phyloP scores from a whole-genome alignment of 1,139 yeast genomes.

The Pichia sp. region DNA sequence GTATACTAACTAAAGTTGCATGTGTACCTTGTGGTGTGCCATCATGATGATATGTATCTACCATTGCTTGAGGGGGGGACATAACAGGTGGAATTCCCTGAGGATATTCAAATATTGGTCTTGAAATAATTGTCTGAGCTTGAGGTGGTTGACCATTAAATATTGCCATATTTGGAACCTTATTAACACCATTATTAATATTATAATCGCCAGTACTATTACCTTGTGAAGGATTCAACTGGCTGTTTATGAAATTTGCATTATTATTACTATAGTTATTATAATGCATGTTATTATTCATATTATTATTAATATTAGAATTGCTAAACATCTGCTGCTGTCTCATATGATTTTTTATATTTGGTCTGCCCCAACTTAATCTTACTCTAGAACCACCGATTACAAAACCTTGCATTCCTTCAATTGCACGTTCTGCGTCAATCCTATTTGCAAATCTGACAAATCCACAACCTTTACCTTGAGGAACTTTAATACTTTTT shows the following conservation, averaged over 20 bases:
- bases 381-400: slow-evolving; percentile 83
- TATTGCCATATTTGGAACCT: slow-evolving; percentile 5
- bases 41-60: slow-evolving; percentile 16
- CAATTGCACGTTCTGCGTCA: slow-evolving; percentile 85
- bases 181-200: neutral
- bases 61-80: slow-evolving; percentile 15
- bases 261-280: too few relatives aligned
- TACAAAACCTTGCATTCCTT: slow-evolving; percentile 88
- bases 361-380: slow-evolving; percentile 78
- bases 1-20: slow-evolving; percentile 24
- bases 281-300: neutral
- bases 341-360: slow-evolving; percentile 22
- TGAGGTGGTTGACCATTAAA: slow-evolving; percentile 5
- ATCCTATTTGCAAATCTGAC: slow-evolving; percentile 74
- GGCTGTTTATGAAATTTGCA: too few relatives aligned
- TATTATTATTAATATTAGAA: neutral
- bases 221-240: neutral
- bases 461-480: slow-evolving; percentile 92
- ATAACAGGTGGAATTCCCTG: neutral
- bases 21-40: slow-evolving; percentile 20
- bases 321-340: slow-evolving; percentile 11
- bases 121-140: slow-evolving; percentile 24
- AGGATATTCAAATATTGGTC: slow-evolving; percentile 20
- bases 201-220: neutral
- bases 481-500: slow-evolving; percentile 80